These are phyloP conservation scores for Penicillium crystallinum DNA, from an alignment of 495 filamentous ascomycete species.

Conservation along the genomic window DNA sequence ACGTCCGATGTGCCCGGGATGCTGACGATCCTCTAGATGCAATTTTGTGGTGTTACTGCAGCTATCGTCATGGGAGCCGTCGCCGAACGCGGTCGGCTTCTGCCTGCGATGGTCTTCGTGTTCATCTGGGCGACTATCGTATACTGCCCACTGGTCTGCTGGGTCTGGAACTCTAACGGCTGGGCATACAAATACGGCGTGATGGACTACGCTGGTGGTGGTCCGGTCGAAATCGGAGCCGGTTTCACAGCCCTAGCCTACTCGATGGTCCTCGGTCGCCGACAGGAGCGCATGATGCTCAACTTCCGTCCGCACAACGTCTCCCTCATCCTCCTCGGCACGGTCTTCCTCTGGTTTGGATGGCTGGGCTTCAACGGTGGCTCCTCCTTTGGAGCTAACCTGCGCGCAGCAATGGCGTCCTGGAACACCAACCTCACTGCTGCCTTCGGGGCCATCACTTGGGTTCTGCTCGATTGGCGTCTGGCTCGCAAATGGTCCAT, in stretches of 20 bases:
- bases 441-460: slow-evolving; percentile 80
- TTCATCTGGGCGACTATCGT: slow-evolving; percentile 97
- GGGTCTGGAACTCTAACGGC: slow-evolving; percentile 91
- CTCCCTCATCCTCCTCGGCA: slow-evolving; percentile 92
- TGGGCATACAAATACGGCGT: slow-evolving; percentile 93
- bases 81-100: slow-evolving; percentile 87
- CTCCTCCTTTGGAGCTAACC: slow-evolving; percentile 92
- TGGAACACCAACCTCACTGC: slow-evolving; percentile 95
- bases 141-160: slow-evolving; percentile 94
- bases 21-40: slow-evolving; percentile 56
- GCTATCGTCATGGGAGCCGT: slow-evolving; percentile 90
- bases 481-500: slow-evolving; percentile 98
- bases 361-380: slow-evolving; percentile 99
- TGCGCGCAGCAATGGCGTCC: slow-evolving; percentile 92
- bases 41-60: slow-evolving; percentile 90
- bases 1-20: not conserved
- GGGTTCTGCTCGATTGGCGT: slow-evolving; percentile 90
- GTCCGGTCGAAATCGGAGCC: slow-evolving; percentile 95
- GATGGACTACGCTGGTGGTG: slow-evolving; percentile 93
- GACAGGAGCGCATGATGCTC: slow-evolving; percentile 99
- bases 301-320: slow-evolving; percentile 96
- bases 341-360: slow-evolving; percentile 94
- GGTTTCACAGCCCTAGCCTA: slow-evolving; percentile 91
- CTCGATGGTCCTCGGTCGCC: slow-evolving; percentile 89
- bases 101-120: slow-evolving; percentile 92